Conservation (phyloP, 768 basidiomycete species). For the Tulasnella sp. region DNA sequence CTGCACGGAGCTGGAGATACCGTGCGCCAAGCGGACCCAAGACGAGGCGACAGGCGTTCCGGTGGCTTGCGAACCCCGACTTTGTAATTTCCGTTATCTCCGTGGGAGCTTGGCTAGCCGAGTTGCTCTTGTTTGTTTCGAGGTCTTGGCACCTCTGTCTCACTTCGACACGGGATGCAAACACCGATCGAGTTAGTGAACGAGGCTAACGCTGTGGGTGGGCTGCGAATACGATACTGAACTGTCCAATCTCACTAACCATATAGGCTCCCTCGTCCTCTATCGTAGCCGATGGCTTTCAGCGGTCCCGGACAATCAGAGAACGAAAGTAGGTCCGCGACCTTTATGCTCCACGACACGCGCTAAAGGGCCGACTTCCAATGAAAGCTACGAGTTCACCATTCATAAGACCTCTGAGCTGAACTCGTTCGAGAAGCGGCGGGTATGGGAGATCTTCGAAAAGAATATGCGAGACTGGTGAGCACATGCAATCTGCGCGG, state of each 20-base stretch:
- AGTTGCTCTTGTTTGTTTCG: neutral
- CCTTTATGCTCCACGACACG: neutral
- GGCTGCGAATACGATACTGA: neutral
- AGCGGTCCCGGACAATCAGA: neutral
- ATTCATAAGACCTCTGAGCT: neutral
- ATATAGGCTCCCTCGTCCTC: neutral
- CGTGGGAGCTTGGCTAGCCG: neutral
- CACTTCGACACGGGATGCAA: no score
- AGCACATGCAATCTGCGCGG: neutral
- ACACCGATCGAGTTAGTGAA: neutral
- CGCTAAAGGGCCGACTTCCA: neutral
- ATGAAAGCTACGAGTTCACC: neutral
- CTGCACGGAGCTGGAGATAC: neutral
- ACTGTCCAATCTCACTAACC: neutral
- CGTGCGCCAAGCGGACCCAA: neutral
- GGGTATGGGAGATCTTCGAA: conserved; percentile 18
- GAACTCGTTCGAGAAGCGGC: neutral
- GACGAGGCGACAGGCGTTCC: neutral
- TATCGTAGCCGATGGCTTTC: neutral
- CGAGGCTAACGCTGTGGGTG: neutral
- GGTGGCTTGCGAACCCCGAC: neutral
- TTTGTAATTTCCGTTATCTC: neutral
- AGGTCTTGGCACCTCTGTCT: neutral
- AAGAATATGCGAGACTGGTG: conserved; percentile 19
- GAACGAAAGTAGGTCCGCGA: neutral